Base-by-base conservation (phyloP, 2,329 filamentous ascomycete genomes). In the Stagonosporopsis tanaceti region DNA sequence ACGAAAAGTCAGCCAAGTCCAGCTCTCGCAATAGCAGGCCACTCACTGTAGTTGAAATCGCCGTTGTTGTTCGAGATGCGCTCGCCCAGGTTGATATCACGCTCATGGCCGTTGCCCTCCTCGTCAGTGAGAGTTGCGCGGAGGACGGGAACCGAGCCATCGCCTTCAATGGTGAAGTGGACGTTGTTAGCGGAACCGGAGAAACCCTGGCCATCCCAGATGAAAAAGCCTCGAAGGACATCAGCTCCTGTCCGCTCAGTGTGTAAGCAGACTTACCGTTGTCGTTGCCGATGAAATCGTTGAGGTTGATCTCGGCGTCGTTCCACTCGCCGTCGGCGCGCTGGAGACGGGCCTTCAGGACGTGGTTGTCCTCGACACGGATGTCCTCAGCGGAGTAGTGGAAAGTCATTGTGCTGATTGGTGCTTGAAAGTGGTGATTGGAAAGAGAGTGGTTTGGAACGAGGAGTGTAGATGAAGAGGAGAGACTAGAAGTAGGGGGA, bases 81-180 rank as follows among this genome's bases (percentile, higher is more conserved):
- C 79, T 86, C 83, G 2, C 79, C 70, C 6, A 88, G 79, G 76
- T 88, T 87, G 62, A 87, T 61, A 63, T 87, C 79, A 35, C 77
- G 72, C 6, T 71, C 56, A 1, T 75, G 56, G 1, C 55, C 50
- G 17, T 84, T 75, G 37, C 83, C 84, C 0, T 82, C 75, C 1
- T 70, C 46, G 30, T 79, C 77, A 37, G 57, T 65, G 30, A 87
- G 78, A 0, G 44, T 57, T 35, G 84, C 84, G 17, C 84, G 82
- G 42, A 88, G 82, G 41, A 87, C 67, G 35, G 84, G 84, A 22
- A 82, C 77, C 1, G 68, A 61, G 20, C 76, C 82, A 24, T 75
- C 81, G 22, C 83, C 84, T 72, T 87, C 84, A 3, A 84, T 63
- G 6, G 67, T 55, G 69, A 87, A 81, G 42, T 64, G 59, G 63